These are phyloP conservation scores for Colletotrichum musae DNA, from an alignment of 2,329 filamentous ascomycete species.

Conservation along the genomic window DNA sequence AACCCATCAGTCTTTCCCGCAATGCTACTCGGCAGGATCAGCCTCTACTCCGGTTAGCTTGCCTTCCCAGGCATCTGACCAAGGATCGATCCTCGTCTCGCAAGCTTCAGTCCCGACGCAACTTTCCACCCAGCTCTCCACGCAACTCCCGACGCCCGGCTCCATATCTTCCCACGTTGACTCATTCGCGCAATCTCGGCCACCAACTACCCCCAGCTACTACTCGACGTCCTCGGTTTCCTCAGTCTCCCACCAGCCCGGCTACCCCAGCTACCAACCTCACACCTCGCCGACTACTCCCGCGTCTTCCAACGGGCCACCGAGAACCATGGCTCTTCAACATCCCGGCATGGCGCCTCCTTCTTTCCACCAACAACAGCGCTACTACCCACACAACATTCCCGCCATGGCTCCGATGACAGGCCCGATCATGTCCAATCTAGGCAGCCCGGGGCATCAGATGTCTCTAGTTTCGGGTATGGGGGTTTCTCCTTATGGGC, in stretches of 20 bases:
- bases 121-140: constrained; percentile 55
- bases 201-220: constrained; percentile 73
- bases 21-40: constrained; percentile 68
- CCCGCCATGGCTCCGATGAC: constrained; percentile 57
- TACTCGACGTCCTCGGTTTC: constrained; percentile 68
- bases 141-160: constrained; percentile 64
- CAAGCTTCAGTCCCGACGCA: constrained; percentile 60
- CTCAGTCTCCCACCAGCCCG: constrained; percentile 62
- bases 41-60: constrained; percentile 54
- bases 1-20: constrained; percentile 75
- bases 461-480: constrained; percentile 79
- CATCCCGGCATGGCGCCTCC: constrained; percentile 60
- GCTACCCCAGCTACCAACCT: constrained; percentile 55
- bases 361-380: constrained; percentile 59
- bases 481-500: constrained; percentile 66
- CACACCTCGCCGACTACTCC: constrained; percentile 65
- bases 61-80: constrained; percentile 49
- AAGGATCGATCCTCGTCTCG: constrained; percentile 61
- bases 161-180: constrained; percentile 71
- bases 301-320: constrained; percentile 53
- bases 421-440: constrained; percentile 82
- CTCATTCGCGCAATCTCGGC: constrained; percentile 62
- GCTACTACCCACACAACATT: constrained; percentile 9
- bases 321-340: constrained; percentile 55
- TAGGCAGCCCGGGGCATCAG: constrained; percentile 79